Evolutionary conservation across 2,329 filamentous ascomycete genomes (phyloP).

Genomic region (Aspergillus niger): DNA sequence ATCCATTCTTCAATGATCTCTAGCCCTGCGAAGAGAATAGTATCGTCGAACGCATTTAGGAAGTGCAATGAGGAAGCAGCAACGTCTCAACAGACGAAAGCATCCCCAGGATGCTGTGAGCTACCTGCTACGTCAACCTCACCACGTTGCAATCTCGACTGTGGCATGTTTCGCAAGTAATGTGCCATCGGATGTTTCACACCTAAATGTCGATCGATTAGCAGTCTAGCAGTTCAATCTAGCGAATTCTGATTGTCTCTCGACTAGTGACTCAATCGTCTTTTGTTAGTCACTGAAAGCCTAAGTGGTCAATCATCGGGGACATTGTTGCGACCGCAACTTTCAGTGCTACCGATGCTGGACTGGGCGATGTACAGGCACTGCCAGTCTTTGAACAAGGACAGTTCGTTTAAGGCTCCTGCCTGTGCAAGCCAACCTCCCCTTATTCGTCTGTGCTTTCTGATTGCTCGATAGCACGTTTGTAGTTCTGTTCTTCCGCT

Average conservation of each 20-base stretch:
- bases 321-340: neutral
- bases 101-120: neutral
- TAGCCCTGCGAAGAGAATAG: neutral
- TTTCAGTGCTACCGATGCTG: neutral
- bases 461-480: neutral
- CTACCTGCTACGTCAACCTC: neutral
- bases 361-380: neutral
- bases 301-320: too few relatives aligned
- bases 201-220: neutral
- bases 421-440: neutral
- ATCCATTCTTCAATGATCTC: conserved; percentile 8
- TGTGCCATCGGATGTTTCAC: neutral
- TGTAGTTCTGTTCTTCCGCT: neutral
- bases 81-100: neutral
- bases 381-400: too few relatives aligned
- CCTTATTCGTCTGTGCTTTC: neutral
- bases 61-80: too few relatives aligned
- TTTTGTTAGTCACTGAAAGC: neutral
- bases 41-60: too few relatives aligned
- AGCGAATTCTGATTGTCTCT: too few relatives aligned
- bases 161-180: neutral
- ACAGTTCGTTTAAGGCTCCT: neutral
- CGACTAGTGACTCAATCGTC: neutral
- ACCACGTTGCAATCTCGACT: neutral
- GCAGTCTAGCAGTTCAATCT: neutral